Evolutionary conservation across 805 yeast species (phyloP).

Genomic region (Candida lessepsii): DNA sequence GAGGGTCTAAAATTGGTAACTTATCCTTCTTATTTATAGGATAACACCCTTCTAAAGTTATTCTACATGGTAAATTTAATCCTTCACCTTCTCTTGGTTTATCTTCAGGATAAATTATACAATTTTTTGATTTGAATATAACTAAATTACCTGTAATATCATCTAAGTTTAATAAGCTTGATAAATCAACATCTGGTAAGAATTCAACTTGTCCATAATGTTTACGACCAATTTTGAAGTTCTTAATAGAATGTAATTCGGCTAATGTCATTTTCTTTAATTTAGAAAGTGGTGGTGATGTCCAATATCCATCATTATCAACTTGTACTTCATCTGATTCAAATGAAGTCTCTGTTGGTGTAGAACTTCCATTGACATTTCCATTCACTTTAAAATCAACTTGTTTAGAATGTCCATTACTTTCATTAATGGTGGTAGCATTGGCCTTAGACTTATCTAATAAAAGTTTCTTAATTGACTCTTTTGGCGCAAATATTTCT

Average conservation of each 20-base stretch:
- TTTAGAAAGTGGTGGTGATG: slow-evolving; percentile 70
- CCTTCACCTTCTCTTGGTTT: slow-evolving; percentile 78
- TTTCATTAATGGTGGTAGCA: slow-evolving; percentile 1
- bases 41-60: slow-evolving; percentile 76
- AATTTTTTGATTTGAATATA: slow-evolving; percentile 55
- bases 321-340: slow-evolving; percentile 26
- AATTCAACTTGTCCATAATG: slow-evolving; percentile 79
- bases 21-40: slow-evolving; percentile 74
- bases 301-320: slow-evolving; percentile 82
- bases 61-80: slow-evolving; percentile 69
- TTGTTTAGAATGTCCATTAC: slow-evolving; percentile 15
- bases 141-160: slow-evolving; percentile 67
- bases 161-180: slow-evolving; percentile 50
- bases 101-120: slow-evolving; percentile 72
- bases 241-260: slow-evolving; percentile 60
- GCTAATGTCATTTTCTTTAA: slow-evolving; percentile 57
- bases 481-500: slow-evolving; percentile 67
- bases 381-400: slow-evolving; percentile 18
- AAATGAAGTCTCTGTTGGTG: slow-evolving; percentile 17
- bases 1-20: slow-evolving; percentile 72
- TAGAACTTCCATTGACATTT: slow-evolving; percentile 9
- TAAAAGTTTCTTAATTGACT: slow-evolving; percentile 51
- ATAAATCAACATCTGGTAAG: slow-evolving; percentile 77
- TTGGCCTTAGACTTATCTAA: slow-evolving; percentile 42
- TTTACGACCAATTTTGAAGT: slow-evolving; percentile 75